Evolutionary conservation across 2,329 filamentous ascomycete species (phyloP).

Genomic region (Beauveria bassiana): DNA sequence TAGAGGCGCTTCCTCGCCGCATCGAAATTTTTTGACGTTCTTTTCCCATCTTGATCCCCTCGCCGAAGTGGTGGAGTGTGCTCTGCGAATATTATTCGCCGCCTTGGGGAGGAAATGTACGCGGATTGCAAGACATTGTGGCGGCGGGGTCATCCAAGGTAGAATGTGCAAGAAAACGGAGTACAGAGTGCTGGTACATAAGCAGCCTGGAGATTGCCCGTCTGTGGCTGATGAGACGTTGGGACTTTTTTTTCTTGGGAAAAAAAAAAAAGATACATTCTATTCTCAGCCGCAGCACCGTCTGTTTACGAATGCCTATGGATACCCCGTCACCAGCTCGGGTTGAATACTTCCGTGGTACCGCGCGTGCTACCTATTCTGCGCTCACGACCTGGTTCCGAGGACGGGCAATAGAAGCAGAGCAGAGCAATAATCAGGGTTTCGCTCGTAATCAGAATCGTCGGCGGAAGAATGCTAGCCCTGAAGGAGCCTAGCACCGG

Average conservation of each 20-base stretch:
- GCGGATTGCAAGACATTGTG: not conserved
- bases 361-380: not conserved
- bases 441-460: not conserved
- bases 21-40: not conserved
- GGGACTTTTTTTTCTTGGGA: no score
- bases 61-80: not conserved
- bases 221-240: not conserved
- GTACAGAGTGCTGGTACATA: no score
- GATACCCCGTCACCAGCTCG: not conserved
- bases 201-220: not conserved
- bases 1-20: not conserved
- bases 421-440: not conserved
- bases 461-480: not conserved
- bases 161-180: not conserved
- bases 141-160: not conserved
- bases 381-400: not conserved
- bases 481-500: not conserved
- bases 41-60: not conserved
- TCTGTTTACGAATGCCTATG: not conserved
- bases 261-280: no score
- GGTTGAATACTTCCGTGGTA: not conserved
- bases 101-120: not conserved
- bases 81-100: not conserved
- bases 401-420: not conserved
- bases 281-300: not conserved